phyloP scores from a whole-genome alignment of 805 yeast genomes.

The Kazachstania taianensis region DNA sequence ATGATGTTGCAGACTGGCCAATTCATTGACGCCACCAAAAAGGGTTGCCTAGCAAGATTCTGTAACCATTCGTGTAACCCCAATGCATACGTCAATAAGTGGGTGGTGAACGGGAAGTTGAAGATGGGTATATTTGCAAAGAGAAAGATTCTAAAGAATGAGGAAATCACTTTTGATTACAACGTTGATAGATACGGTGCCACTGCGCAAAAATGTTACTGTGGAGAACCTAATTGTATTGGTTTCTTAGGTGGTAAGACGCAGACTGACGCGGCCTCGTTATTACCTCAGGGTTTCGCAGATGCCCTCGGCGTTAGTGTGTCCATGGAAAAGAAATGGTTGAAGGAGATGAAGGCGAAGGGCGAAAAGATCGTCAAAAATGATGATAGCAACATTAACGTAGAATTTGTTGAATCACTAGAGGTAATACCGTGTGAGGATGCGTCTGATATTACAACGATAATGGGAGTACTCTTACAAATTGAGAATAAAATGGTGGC shows the following conservation, averaged over 20 bases:
- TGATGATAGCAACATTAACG: constrained; percentile 45
- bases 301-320: constrained; percentile 76
- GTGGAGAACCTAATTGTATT: constrained; percentile 86
- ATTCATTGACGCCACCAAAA: constrained; percentile 87
- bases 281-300: constrained; percentile 72
- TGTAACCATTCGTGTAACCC: constrained; percentile 95
- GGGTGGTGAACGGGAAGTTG: constrained; percentile 88
- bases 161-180: constrained; percentile 75
- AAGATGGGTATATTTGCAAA: constrained; percentile 94
- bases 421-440: constrained; percentile 39
- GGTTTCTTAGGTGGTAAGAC: constrained; percentile 95
- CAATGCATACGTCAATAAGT: constrained; percentile 88
- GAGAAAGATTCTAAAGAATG: constrained; percentile 59
- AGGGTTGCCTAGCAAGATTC: constrained; percentile 83
- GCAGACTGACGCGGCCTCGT: constrained; percentile 82
- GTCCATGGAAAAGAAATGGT: constrained; percentile 61
- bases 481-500: constrained; percentile 58
- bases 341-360: constrained; percentile 44
- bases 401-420: constrained; percentile 52
- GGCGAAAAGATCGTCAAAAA: constrained; percentile 38
- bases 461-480: constrained; percentile 74
- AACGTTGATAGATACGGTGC: constrained; percentile 97
- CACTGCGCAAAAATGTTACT: constrained; percentile 84
- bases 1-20: constrained; percentile 93
- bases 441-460: constrained; percentile 58